Conservation (phyloP, 371 early-diverging fungal genomes). For the Lichtheimia ramosa region DNA sequence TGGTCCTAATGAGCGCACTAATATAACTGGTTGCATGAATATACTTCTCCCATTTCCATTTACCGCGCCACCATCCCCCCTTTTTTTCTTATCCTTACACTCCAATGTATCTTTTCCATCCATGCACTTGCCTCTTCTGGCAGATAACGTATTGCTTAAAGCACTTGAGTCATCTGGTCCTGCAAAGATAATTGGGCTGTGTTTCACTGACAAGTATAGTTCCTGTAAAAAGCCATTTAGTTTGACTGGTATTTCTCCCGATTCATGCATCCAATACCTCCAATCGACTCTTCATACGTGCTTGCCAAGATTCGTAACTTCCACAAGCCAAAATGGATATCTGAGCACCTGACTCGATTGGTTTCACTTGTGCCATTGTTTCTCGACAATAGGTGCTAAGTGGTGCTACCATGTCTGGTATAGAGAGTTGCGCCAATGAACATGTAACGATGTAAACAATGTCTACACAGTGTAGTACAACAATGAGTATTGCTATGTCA, state of each 20-base stretch:
- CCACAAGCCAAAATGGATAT: not conserved
- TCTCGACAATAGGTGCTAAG: not conserved
- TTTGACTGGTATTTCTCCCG: not conserved
- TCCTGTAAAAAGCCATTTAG: not conserved
- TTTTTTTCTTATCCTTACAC: no score
- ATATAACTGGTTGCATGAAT: not conserved
- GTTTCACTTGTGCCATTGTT: not conserved
- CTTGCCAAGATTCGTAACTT: not conserved
- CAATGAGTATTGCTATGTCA: no score
- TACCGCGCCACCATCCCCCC: not conserved
- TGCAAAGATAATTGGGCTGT: not conserved
- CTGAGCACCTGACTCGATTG: not conserved
- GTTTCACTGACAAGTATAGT: not conserved
- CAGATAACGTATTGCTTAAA: not conserved
- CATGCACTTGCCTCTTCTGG: constrained; percentile 1
- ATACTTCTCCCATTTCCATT: not conserved
- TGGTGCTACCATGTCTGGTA: not conserved
- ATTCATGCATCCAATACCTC: not conserved
- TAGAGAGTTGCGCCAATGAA: not conserved
- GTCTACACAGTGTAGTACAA: not conserved
- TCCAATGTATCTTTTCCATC: no score
- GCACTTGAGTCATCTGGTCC: not conserved
- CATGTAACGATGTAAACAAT: not conserved
- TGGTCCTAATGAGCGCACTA: no score
- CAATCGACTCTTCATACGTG: not conserved